phyloP scores from a whole-genome alignment of 2,329 filamentous ascomycete species.

The Xylariales sp. region DNA sequence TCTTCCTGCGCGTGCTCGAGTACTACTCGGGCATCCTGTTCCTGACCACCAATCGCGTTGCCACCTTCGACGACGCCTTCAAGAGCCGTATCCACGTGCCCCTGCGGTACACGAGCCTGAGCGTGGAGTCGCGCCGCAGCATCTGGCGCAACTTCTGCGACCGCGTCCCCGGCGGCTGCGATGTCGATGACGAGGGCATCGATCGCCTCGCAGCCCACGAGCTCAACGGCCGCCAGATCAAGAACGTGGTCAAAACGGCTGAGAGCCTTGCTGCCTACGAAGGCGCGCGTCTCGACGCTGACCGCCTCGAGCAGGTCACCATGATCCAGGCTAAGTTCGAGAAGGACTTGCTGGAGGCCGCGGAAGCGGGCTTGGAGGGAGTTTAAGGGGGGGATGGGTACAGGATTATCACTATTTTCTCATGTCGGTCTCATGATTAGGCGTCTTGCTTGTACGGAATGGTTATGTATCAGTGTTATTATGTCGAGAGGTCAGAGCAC shows the following conservation, averaged over 20 bases:
- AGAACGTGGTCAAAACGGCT: constrained; percentile 24
- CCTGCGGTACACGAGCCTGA: constrained; percentile 24
- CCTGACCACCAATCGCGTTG: constrained; percentile 4
- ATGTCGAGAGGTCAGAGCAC: no score
- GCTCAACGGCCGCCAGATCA: constrained; percentile 27
- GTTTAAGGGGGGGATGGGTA: no score
- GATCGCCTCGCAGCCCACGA: constrained; percentile 14
- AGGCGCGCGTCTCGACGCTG: constrained; percentile 18
- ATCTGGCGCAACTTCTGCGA: constrained; percentile 34
- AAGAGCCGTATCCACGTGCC: constrained; percentile 5
- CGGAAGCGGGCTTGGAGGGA: neutral
- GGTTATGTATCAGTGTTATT: no score
- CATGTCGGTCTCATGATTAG: no score
- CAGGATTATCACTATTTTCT: no score
- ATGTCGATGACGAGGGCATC: constrained; percentile 12
- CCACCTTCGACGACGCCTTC: constrained; percentile 5
- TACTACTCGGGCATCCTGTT: constrained; percentile 7
- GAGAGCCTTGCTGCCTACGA: constrained; percentile 27
- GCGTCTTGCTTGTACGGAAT: no score
- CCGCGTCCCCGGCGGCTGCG: constrained; percentile 22
- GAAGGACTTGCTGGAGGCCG: constrained; percentile 14
- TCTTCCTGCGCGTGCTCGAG: constrained; percentile 8
- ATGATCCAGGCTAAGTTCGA: constrained; percentile 28
- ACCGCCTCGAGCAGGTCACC: constrained; percentile 21
- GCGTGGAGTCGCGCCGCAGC: constrained; percentile 30